phyloP scores from a whole-genome alignment of 2,329 filamentous ascomycete species.

The Metarhizium brunneum region DNA sequence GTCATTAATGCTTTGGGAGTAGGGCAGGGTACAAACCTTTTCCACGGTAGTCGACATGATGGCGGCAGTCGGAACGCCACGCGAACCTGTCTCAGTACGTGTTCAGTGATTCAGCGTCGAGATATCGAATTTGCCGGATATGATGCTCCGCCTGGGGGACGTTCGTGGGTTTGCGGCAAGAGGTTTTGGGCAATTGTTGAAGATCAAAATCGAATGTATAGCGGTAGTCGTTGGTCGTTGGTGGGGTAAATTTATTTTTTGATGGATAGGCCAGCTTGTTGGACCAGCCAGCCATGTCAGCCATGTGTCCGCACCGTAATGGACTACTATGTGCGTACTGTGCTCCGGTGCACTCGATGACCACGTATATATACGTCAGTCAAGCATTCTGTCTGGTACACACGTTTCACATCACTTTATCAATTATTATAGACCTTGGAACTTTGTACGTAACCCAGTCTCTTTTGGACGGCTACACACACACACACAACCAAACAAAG shows the following conservation, averaged over 20 bases:
- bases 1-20: not conserved
- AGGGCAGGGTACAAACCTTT: slow-evolving; percentile 52
- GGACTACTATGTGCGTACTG: not conserved
- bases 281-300: slow-evolving; percentile 23
- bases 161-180: not conserved
- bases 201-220: not conserved
- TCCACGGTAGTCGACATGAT: slow-evolving; percentile 96
- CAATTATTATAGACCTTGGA: not conserved
- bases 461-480: not conserved
- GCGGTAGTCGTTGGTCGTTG: slow-evolving; percentile 11
- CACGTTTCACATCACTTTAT: not conserved
- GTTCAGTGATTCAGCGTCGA: not conserved
- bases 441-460: slow-evolving; percentile 3
- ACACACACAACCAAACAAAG: slow-evolving; percentile 6
- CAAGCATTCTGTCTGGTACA: not conserved
- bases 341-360: too few species aligned
- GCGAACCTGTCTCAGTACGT: not conserved
- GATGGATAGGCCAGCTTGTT: not conserved
- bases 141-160: not conserved
- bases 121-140: not conserved
- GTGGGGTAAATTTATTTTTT: slow-evolving; percentile 31
- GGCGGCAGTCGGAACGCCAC: slow-evolving; percentile 17
- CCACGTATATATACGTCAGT: not conserved
- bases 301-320: not conserved
- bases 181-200: not conserved